Conservation (phyloP, 1,284 basidiomycete species). For the Cutaneotrichosporon sp. region DNA sequence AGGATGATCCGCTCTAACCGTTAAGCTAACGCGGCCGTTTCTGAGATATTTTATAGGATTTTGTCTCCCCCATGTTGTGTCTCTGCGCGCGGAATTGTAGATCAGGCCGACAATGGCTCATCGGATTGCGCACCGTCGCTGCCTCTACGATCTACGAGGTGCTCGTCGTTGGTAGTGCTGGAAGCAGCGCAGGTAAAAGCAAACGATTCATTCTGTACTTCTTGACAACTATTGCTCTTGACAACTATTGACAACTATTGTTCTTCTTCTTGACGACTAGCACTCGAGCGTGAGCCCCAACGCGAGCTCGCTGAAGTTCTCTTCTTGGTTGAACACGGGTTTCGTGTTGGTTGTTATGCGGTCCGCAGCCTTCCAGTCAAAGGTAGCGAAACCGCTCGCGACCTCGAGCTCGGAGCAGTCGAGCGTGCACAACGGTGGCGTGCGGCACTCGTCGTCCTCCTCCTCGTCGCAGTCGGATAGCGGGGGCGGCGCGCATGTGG, state of each 20-base stretch:
- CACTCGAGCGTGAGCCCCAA: not conserved
- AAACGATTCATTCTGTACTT: not conserved
- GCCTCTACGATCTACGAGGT: too few species aligned
- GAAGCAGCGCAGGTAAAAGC: too few species aligned
- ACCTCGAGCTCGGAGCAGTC: slow-evolving; percentile 20
- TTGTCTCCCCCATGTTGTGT: too few species aligned
- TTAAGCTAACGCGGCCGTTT: not conserved
- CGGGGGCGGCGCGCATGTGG: not conserved
- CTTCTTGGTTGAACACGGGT: not conserved
- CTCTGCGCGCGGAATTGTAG: too few species aligned
- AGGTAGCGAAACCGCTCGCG: not conserved
- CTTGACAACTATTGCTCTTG: too few species aligned
- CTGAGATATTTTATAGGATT: not conserved
- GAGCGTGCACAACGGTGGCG: slow-evolving; percentile 29
- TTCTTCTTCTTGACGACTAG: not conserved
- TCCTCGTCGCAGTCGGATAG: slow-evolving; percentile 20
- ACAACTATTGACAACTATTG: not conserved
- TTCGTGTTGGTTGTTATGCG: not conserved
- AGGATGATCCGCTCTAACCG: not conserved
- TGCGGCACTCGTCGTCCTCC: slow-evolving; percentile 20
- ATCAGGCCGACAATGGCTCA: too few species aligned
- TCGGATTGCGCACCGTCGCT: too few species aligned
- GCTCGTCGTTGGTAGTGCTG: too few species aligned
- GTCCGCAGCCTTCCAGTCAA: not conserved
- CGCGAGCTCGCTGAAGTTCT: not conserved